These are phyloP conservation scores for Diacronema lutheri DNA, from an alignment of 78 protist species.

Conservation along the genomic window DNA sequence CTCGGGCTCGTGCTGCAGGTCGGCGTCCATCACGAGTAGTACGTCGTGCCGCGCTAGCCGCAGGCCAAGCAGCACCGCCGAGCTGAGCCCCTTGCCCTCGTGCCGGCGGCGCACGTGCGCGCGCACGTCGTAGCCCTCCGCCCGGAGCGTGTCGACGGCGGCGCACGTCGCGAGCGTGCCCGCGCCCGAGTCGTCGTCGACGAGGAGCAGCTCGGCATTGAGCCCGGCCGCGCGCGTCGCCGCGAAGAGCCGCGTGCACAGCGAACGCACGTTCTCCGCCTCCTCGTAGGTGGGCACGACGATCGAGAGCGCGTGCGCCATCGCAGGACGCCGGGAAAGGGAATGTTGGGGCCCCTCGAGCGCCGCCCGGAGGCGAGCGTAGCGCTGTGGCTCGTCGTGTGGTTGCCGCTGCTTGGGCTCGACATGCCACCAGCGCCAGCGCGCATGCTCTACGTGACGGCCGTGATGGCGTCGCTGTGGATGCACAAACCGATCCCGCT, in stretches of 20 bases:
- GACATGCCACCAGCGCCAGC: background rate
- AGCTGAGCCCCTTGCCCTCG: conserved; percentile 30
- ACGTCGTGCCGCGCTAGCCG: background rate
- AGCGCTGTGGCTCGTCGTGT: background rate
- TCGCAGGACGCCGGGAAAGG: no score
- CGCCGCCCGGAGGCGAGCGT: no score
- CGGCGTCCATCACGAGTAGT: conserved; percentile 49
- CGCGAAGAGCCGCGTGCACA: conserved; percentile 24
- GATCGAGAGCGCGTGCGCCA: conserved; percentile 7
- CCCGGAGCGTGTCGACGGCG: background rate
- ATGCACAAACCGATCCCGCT: background rate
- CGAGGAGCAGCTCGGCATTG: conserved; percentile 36
- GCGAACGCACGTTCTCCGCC: conserved; percentile 28
- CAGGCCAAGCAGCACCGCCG: conserved; percentile 50
- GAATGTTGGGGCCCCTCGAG: no score
- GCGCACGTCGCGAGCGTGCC: background rate
- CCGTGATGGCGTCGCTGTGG: background rate
- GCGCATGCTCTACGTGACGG: background rate
- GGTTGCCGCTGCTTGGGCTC: background rate
- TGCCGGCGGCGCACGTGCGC: background rate
- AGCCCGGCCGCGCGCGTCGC: conserved; percentile 8
- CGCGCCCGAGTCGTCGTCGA: conserved; percentile 50
- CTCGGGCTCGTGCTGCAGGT: conserved; percentile 53
- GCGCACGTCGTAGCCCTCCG: background rate
- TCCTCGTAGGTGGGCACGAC: conserved; percentile 56